Evolutionary conservation across 164 flowering plant genomes (phyloP).

Genomic region (Cinnamomum micranthum): DNA sequence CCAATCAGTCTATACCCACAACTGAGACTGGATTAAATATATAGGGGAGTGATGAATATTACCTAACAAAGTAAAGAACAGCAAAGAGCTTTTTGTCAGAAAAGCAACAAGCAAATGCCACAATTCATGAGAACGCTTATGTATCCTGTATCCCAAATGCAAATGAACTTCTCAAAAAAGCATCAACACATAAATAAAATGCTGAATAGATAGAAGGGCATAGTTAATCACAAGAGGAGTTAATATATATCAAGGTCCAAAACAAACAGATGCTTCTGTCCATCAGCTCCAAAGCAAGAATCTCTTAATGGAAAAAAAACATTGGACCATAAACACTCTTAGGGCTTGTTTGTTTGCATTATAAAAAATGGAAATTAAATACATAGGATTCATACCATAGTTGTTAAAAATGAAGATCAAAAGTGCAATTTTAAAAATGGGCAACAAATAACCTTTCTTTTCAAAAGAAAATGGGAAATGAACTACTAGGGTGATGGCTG

Average conservation of each 20-base stretch:
- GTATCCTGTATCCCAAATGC: slow-evolving; percentile 53
- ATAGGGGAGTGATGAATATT: neutral
- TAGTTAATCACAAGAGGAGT: neutral
- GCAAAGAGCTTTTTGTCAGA: slow-evolving; percentile 65
- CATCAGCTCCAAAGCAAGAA: neutral
- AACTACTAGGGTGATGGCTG: no score
- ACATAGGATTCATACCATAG: no score
- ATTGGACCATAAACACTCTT: neutral
- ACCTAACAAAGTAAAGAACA: slow-evolving; percentile 79
- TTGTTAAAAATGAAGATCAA: no score
- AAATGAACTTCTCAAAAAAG: neutral
- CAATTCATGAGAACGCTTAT: slow-evolving; percentile 65
- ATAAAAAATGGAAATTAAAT: no score
- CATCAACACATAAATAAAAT: neutral
- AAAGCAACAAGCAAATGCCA: slow-evolving; percentile 70
- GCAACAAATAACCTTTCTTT: no score
- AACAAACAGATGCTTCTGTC: neutral
- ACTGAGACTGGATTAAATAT: neutral
- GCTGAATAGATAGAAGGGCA: neutral
- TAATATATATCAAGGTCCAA: neutral
- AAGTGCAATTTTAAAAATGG: no score
- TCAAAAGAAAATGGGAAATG: no score
- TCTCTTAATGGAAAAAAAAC: neutral
- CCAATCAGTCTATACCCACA: slow-evolving; percentile 1
- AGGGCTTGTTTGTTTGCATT: no score